Evolutionary conservation across 2,329 filamentous ascomycete species (phyloP), one percentile per base, ranked within the genome.

Genomic region (Fusarium anthophilum): DNA sequence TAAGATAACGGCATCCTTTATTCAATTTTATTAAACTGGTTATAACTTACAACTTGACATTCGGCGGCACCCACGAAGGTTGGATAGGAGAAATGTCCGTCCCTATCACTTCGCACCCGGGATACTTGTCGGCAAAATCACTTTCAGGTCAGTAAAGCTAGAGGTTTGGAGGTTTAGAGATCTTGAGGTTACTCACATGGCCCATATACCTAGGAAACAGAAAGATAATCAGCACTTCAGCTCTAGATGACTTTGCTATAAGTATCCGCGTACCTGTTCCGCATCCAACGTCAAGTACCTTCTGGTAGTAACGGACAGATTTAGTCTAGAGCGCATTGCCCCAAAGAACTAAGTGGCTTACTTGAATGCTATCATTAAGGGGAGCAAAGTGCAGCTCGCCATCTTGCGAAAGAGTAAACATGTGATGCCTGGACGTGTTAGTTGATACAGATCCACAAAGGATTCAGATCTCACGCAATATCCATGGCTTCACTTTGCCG

Each of bases 1-100:
- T 70, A 28, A 53, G 30, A 22, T 3, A 3, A 7, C 13, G 6
- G 1, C 9, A 10, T 28, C 3, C 5, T 48, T 48, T 7, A 3
- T 8, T 35, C 13, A 15, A 15, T 13, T 0, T 15, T 35, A 2
- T 35, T 6, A 3, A 26, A 55, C 2, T 11, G 8, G 5, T 1
- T 13, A 1, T 14, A 12, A 22, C 68, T 43, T 20, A 70, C 68
- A 75, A 75, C 28, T 75, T 69, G 45, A 75, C 24, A 17, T 75
- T 75, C 0, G 73, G 73, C 1, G 73, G 73, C 1, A 76, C 65
- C 73, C 73, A 75, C 8, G 62, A 47, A 6, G 73, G 73, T 2
- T 75, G 73, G 1, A 75, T 76, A 5, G 73, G 73, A 5, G 73
- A 76, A 3, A 75, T 59, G 8, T 75, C 73, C 1, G 73, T 75